Evolutionary conservation across 306 rosid genomes (phyloP).

Genomic region (Notholithocarpus densiflorus): DNA sequence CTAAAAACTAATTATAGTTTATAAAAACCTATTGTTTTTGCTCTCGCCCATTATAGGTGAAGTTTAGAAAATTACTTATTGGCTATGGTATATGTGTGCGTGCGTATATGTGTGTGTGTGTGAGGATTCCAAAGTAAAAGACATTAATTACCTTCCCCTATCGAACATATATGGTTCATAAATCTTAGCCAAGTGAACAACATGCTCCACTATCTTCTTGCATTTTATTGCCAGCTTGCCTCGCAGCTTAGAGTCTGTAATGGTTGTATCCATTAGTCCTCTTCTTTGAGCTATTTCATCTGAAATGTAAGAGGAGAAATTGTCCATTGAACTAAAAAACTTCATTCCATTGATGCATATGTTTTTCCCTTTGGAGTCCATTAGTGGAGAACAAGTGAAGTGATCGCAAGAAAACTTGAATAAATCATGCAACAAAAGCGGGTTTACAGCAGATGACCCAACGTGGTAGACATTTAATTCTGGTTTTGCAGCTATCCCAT

Average conservation of each 20-base stretch:
- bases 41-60: too few species aligned
- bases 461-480: slow-evolving; percentile 46
- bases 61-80: too few species aligned
- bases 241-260: background rate
- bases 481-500: slow-evolving; percentile 32
- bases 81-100: too few species aligned
- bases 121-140: too few species aligned
- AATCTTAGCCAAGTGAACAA: background rate
- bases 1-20: too few species aligned
- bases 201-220: background rate
- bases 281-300: background rate
- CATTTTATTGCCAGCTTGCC: background rate
- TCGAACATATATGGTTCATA: background rate
- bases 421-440: slow-evolving; percentile 24
- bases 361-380: slow-evolving; percentile 35
- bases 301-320: slow-evolving; percentile 26
- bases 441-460: slow-evolving; percentile 47
- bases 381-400: slow-evolving; percentile 34
- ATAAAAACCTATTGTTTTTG: too few species aligned
- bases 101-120: too few species aligned
- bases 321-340: slow-evolving; percentile 41
- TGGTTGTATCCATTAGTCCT: background rate
- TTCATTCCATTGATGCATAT: slow-evolving; percentile 33
- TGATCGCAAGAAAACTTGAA: slow-evolving; percentile 28
- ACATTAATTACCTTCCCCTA: slow-evolving; percentile 4